Evolutionary conservation across 768 basidiomycete species (phyloP), one percentile per base, ranked within the genome.

Genomic region (Amanita rimosa): DNA sequence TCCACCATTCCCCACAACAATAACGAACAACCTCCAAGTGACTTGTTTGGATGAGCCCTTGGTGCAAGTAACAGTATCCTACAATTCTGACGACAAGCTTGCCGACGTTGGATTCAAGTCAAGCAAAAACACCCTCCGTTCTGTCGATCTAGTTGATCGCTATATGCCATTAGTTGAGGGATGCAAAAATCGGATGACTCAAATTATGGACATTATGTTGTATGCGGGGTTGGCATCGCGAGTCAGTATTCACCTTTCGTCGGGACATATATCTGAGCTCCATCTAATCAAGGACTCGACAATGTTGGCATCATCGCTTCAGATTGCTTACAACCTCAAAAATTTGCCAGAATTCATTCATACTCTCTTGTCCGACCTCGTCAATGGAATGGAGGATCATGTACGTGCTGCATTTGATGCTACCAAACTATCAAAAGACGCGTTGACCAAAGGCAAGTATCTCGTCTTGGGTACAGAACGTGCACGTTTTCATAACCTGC

Each of bases 121-220:
- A 13, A 34, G 11, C 17, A 27, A 11, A 14, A 10, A 34, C 22
- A 19, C 88, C 0, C 70, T 98, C 27, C 76, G 78, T n/a, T 79
- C 82, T 3, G 75, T 99, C 21, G 71, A 75, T 42, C 80, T 81
- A 8, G 79, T 95, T 6, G 73, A 79, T 1, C 72, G 73, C 3
- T 79, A 92, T 54, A 66, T 88, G 14, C 74, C 80, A 1, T 78
- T 79, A 34, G 77, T 99, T 27, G 80, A 88, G 46, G 74, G 79
- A 7, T 75, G 90, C 0, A 77, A 83, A 19, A 67, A 71, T 10
- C 76, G 73, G 39, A 79, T 99, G 29, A 85, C 81, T 2, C 70
- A 68, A 6, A 88, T 93, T 57, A 98, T 99, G 94, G 86, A 97
- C 56, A 74, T 68, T 6, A 94, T 94, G 87, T 83, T 98, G 1